Evolutionary conservation across 108 stramenopile genomes (phyloP).

Genomic region (Conticribra weissflogii): DNA sequence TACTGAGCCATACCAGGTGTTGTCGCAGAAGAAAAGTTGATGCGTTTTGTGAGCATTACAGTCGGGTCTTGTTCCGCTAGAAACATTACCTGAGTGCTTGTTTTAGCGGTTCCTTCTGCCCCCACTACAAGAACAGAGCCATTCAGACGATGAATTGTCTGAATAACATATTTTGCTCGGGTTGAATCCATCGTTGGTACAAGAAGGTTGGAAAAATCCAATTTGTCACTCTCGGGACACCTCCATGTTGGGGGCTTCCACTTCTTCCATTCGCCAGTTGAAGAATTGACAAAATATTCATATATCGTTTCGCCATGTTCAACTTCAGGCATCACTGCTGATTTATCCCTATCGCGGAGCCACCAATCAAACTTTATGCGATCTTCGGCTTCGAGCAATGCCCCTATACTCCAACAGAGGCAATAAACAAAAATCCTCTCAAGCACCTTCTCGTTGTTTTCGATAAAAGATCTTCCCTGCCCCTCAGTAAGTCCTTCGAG

Average conservation of each 20-base stretch:
- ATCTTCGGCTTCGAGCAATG: conserved; percentile 89
- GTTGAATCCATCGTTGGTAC: conserved; percentile 94
- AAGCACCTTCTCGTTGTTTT: conserved; percentile 37
- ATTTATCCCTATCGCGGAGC: conserved; percentile 65
- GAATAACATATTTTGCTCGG: conserved; percentile 71
- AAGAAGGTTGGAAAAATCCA: conserved; percentile 89
- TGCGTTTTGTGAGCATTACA: conserved; percentile 70
- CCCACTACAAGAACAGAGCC: conserved; percentile 83
- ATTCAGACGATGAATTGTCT: conserved; percentile 74
- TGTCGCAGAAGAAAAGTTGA: conserved; percentile 92
- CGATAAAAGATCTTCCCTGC: conserved; percentile 33
- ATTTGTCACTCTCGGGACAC: conserved; percentile 73
- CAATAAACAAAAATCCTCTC: conserved; percentile 86
- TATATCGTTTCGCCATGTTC: conserved; percentile 79
- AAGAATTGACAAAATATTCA: conserved; percentile 77
- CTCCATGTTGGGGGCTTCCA: conserved; percentile 82
- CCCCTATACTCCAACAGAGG: conserved; percentile 88
- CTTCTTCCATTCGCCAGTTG: conserved; percentile 62
- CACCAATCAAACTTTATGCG: conserved; percentile 78
- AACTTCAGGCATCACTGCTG: conserved; percentile 69
- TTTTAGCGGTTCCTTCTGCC: conserved; percentile 92
- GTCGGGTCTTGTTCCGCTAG: conserved; percentile 68
- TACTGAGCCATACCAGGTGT: conserved; percentile 90
- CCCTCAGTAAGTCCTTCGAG: conserved; percentile 70
- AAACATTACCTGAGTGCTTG: conserved; percentile 90